phyloP scores from a whole-genome alignment of 2,329 filamentous ascomycete genomes.

The Talaromyces rugulosus region DNA sequence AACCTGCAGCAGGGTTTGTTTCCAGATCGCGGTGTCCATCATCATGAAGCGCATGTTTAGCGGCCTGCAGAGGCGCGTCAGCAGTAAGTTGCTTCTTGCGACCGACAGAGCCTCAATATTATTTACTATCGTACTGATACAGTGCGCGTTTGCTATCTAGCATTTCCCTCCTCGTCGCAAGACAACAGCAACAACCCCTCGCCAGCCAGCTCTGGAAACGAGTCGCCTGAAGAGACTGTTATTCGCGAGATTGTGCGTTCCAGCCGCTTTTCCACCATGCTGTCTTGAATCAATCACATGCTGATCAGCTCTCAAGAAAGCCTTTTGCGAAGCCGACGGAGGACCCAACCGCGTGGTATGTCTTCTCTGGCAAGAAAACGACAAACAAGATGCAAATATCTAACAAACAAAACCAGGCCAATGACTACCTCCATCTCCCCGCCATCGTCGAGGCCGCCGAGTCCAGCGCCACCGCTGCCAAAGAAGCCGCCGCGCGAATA shows the following conservation, averaged over 20 bases:
- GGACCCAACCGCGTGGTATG: slow-evolving; percentile 54
- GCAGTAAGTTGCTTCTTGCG: neutral
- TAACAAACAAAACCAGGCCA: slow-evolving; percentile 52
- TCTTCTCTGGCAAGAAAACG: neutral
- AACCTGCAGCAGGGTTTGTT: neutral
- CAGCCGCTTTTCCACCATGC: neutral
- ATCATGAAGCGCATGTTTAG: slow-evolving; percentile 13
- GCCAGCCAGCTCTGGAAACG: slow-evolving; percentile 13
- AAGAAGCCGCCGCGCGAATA: slow-evolving; percentile 74
- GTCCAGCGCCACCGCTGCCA: slow-evolving; percentile 80
- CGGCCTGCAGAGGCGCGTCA: slow-evolving; percentile 13
- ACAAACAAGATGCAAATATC: neutral
- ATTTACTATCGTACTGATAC: neutral
- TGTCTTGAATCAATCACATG: neutral
- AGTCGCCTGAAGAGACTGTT: slow-evolving; percentile 37
- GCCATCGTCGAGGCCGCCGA: slow-evolving; percentile 93
- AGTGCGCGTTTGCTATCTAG: neutral
- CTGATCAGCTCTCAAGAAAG: slow-evolving; percentile 49
- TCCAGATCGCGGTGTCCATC: neutral
- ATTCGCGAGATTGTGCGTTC: slow-evolving; percentile 38
- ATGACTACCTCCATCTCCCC: slow-evolving; percentile 89
- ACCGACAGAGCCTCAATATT: neutral
- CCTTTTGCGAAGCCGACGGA: slow-evolving; percentile 71
- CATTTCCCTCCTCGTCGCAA: slow-evolving; percentile 11
- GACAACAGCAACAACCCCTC: slow-evolving; percentile 4